Conservation (phyloP, 306 rosid species). For the Canavalia ensiformis region DNA sequence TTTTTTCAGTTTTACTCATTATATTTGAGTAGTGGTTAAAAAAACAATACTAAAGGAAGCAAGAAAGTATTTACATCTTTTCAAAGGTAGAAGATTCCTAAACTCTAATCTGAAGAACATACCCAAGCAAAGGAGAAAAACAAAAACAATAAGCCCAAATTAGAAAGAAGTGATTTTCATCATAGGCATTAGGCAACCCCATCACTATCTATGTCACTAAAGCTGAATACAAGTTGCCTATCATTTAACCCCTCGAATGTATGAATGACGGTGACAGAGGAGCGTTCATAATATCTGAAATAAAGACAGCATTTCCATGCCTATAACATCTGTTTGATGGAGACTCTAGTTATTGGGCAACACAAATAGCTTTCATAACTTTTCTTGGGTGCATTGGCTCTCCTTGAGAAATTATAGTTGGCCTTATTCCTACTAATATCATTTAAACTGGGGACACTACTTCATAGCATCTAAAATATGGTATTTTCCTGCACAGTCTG, state of each 20-base stretch:
- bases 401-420: conserved; percentile 12
- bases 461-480: not conserved
- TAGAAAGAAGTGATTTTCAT: not conserved
- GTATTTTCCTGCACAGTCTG: conserved; percentile 22
- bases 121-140: conserved; percentile 10
- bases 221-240: conserved; percentile 5
- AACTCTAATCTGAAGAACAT: conserved; percentile 27
- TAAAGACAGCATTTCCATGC: not conserved
- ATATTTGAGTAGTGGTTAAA: not conserved
- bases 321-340: conserved; percentile 8
- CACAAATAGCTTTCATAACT: conserved; percentile 31
- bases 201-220: not conserved
- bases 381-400: conserved; percentile 1
- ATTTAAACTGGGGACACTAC: conserved; percentile 11
- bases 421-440: not conserved
- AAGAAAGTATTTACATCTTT: conserved; percentile 15
- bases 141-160: conserved; percentile 2
- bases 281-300: conserved; percentile 12
- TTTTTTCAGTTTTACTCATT: not conserved
- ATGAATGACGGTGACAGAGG: not conserved
- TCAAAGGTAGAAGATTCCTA: not conserved
- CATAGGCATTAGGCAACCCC: not conserved
- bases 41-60: not conserved
- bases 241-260: conserved; percentile 26
- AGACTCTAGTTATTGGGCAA: not conserved